These are phyloP conservation scores for Kodamaea alishanica DNA, from an alignment of 1,139 yeast genomes.

Conservation along the genomic window DNA sequence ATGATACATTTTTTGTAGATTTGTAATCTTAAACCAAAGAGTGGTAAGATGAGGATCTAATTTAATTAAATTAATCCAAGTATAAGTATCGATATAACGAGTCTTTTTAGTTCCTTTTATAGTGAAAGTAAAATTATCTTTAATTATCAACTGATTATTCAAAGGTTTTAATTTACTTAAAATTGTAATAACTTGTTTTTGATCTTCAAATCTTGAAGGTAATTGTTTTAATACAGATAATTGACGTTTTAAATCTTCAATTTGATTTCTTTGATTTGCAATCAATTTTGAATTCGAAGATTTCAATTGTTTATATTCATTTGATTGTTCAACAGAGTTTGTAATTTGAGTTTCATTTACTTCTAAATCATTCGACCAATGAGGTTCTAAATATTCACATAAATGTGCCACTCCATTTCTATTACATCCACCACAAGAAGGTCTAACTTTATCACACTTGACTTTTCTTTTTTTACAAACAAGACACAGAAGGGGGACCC, in stretches of 20 bases:
- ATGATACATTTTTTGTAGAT: conserved; percentile 41
- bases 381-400: conserved; percentile 43
- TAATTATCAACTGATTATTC: conserved; percentile 19
- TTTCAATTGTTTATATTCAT: conserved; percentile 22
- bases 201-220: conserved; percentile 12
- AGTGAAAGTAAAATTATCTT: conserved; percentile 17
- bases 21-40: conserved; percentile 41
- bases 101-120: conserved; percentile 7
- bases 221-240: conserved; percentile 28
- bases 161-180: conserved; percentile 19
- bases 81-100: conserved; percentile 24
- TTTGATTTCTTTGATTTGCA: conserved; percentile 28
- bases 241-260: conserved; percentile 35
- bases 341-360: background rate
- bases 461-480: conserved; percentile 45
- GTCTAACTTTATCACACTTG: conserved; percentile 43
- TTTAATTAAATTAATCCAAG: conserved; percentile 41
- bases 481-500: conserved; percentile 43
- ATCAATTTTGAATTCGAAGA: conserved; percentile 23
- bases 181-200: conserved; percentile 13
- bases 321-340: conserved; percentile 16
- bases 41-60: conserved; percentile 42
- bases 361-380: conserved; percentile 25
- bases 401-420: conserved; percentile 42
- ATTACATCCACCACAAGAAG: conserved; percentile 44